Evolutionary conservation across 2,329 filamentous ascomycete genomes (phyloP), one percentile per base, ranked within the genome.

Genomic region (Cytospora mali): DNA sequence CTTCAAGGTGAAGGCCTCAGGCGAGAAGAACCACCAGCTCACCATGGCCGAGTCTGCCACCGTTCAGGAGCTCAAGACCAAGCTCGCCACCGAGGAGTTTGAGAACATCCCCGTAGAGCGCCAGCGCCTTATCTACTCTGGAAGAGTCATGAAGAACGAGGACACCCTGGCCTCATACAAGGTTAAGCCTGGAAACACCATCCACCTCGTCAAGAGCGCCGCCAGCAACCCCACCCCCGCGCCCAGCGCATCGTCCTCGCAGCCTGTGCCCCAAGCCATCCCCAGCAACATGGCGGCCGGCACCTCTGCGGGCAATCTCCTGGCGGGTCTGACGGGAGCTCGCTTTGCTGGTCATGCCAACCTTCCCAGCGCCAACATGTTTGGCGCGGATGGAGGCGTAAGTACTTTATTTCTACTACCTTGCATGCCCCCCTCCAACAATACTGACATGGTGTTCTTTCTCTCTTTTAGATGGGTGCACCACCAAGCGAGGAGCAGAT

Each of bases 1-100:
- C 75, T 98, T 99, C 86, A 95, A 93, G 80, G 89, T 99, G 78
- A 99, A 98, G 82, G 91, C 92, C n/a, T 93, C 92, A n/a, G 90
- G 88, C 70, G 93, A 97, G 74, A 88, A 86, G 74, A 92, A 90
- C 76, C 93, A 92, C 73, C 88, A 85, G 58, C 81, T 99, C 74
- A 96, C 92, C 62, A 88, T 98, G 72, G 78, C 90, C 62, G 84
- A 90, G 68, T 85, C 86, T 39, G 91, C 89, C 55, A 90, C 89
- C 9, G 89, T 98, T 50, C 82, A 86, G 62, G 93, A 97, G 66
- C 85, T 99, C 70, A 99, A 99, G 84, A 85, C 84, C 66, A 97
- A 94, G 81, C 88, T 99, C 46, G 86, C 93, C 6, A 84, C 85
- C 33, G 78, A 87, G 62, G 92, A 96, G 70, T 92, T 89, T 73